Evolutionary conservation across 225 moss, liverwort and hornwort genomes (phyloP).

Genomic region (Bryoerythrophyllum caledonicum): DNA sequence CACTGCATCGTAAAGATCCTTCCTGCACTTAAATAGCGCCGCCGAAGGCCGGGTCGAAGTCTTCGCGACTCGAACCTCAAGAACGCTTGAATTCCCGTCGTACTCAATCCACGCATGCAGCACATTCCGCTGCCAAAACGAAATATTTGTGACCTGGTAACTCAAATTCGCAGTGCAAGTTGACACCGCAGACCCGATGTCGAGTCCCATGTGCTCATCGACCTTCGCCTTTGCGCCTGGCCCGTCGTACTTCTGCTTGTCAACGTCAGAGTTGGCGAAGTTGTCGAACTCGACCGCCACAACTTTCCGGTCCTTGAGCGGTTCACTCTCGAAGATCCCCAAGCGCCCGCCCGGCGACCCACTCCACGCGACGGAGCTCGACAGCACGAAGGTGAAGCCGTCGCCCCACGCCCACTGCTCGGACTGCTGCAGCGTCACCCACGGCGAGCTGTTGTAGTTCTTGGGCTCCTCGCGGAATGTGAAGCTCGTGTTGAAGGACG

Average conservation of each 20-base stretch:
- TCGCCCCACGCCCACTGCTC: neutral
- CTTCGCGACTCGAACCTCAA: slow-evolving; percentile 36
- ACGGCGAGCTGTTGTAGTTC: neutral
- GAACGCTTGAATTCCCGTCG: slow-evolving; percentile 18
- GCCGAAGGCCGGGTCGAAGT: slow-evolving; percentile 13
- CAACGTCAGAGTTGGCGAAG: neutral
- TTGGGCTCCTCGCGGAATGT: slow-evolving; percentile 16
- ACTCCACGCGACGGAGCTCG: slow-evolving; percentile 3
- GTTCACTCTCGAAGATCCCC: neutral
- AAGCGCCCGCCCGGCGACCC: slow-evolving; percentile 10
- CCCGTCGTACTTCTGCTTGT: neutral
- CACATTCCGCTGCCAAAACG: slow-evolving; percentile 32
- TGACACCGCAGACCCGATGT: slow-evolving; percentile 34
- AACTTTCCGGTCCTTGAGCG: neutral
- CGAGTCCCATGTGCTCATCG: slow-evolving; percentile 33
- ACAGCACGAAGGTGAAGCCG: slow-evolving; percentile 20
- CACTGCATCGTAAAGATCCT: slow-evolving; percentile 27
- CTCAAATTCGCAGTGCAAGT: neutral
- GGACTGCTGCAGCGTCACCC: neutral
- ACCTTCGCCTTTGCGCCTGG: neutral
- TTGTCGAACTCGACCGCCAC: slow-evolving; percentile 24
- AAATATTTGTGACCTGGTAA: slow-evolving; percentile 15
- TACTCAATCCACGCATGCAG: slow-evolving; percentile 68
- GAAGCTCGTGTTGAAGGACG: slow-evolving; percentile 30
- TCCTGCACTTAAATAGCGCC: slow-evolving; percentile 25